Evolutionary conservation across 345 rosid species (phyloP).

Genomic region (Gossypium bickii): DNA sequence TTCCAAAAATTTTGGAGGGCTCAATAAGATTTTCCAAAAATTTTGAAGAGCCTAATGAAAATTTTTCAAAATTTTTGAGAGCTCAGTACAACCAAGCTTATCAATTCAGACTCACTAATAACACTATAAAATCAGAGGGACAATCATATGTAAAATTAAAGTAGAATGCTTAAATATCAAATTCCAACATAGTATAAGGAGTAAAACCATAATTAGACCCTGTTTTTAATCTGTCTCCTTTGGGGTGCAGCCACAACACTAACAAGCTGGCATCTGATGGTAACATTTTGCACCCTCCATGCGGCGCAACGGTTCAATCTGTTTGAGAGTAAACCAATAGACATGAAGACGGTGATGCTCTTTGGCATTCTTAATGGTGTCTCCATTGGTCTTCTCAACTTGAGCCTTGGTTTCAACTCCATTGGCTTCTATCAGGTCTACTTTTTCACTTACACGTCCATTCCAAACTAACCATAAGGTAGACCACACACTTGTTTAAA

Average conservation of each 20-base stretch:
- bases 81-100: too few relatives aligned
- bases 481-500: too few relatives aligned
- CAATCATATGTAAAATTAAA: neutral
- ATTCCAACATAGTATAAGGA: neutral
- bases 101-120: too few relatives aligned
- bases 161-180: neutral
- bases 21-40: too few relatives aligned
- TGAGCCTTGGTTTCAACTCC: conserved; percentile 97
- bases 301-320: conserved; percentile 71
- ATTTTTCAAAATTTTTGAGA: too few relatives aligned
- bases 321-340: conserved; percentile 78
- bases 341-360: conserved; percentile 81
- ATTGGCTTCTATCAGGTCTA: conserved; percentile 92
- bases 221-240: neutral
- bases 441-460: too few relatives aligned
- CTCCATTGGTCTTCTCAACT: conserved; percentile 88
- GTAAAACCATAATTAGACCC: neutral
- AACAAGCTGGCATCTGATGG: conserved; percentile 97
- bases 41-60: too few relatives aligned
- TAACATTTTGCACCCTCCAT: conserved; percentile 87
- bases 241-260: conserved; percentile 70
- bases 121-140: too few relatives aligned
- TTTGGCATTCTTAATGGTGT: conserved; percentile 94
- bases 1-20: too few relatives aligned
- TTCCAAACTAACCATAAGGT: too few relatives aligned